Evolutionary conservation across 805 yeast species (phyloP), one percentile per base, ranked within the genome.

Genomic region (Pichia cabralensis): DNA sequence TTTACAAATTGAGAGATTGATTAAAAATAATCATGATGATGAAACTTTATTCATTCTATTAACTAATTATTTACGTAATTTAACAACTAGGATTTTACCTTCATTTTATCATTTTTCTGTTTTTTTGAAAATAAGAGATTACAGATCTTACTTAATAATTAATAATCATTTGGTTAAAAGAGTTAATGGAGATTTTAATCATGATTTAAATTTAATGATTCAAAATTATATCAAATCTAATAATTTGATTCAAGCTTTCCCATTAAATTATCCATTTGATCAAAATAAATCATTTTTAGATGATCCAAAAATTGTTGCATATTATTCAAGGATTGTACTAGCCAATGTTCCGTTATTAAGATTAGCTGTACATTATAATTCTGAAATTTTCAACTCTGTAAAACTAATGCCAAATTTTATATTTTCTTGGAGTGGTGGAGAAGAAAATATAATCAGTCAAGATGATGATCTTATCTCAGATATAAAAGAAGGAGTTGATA

Each of bases 11-110:
- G 32, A 35, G 1, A 23, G 22, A 5, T 34, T 54, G 9, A 22
- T 56, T 12, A 24, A 26, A 8, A 49, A 50, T 12, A 52, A 49
- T 31, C 58, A 55, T 33, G 55, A 49, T 34, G 62, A 56, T 38
- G 36, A 38, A 12, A 46, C 59, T 6, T 45, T 56, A 15, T 54
- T 39, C 24, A 42, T 46, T 14, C 24, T 41, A 3, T 22, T 56
- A 17, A 39, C 52, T 2, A 42, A 42, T 22, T 52, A 53, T 29
- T 16, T 51, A 8, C 41, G 48, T 24, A 42, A 48, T 21, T 38
- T 56, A 30, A 38, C 42, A 19, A 27, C 41, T 8, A 38, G 33
- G 11, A 33, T 56, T 5, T 41, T 49, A 16, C 48, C 52, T 4
- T 39, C 56, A 3, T 53, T 56, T 35, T 41, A 48, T 24, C 41